Evolutionary conservation across 1,139 yeast species (phyloP), one percentile per base, ranked within the genome.

Genomic region (Geotrichum armillariae): DNA sequence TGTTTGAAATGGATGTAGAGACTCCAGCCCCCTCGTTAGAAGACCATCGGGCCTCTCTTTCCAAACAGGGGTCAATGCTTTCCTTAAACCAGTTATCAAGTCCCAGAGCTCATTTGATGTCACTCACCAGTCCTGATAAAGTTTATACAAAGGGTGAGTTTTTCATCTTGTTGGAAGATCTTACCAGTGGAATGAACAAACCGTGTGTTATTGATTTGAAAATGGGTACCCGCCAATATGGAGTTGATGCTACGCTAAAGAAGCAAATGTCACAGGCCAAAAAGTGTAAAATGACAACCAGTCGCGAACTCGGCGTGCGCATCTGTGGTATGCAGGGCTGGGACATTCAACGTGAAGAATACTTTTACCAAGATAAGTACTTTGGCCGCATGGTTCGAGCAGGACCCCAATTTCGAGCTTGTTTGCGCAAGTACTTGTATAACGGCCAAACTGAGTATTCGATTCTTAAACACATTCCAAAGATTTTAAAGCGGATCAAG

Each of bases 221-320:
- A 66, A 93, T 94, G 98, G 99, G 99, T 1, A 91, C 99, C 0
- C 76, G 99, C 49, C 99, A 94, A 67, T 93, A 93, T 61, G 99
- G 99, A n/a, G 85, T 91, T 14, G 96, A 89, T 59, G 98, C 98
- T 0, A 75, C 76, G 8, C 67, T 70, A 12, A 73, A 80, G 49
- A 94, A 94, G 68, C 88, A 84, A 64, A 66, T 70, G 49, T 87
- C 96, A 0, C 99, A 94, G 68, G 72, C 90, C 36, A 76, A 76
- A 53, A 94, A 94, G 67, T 94, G 99, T 68, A 71, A 77, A 5
- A 70, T 74, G 50, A 93, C 98, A 0, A 91, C 99, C 0, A 84
- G 95, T 6, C 74, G 90, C 46, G 72, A 75, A 55, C 74, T 93
- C 33, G 99, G 99, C 1, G 96, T 90, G 0, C 75, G 99, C 50